phyloP scores from a whole-genome alignment of 441 rosid species.

The Mallotus japonicus region DNA sequence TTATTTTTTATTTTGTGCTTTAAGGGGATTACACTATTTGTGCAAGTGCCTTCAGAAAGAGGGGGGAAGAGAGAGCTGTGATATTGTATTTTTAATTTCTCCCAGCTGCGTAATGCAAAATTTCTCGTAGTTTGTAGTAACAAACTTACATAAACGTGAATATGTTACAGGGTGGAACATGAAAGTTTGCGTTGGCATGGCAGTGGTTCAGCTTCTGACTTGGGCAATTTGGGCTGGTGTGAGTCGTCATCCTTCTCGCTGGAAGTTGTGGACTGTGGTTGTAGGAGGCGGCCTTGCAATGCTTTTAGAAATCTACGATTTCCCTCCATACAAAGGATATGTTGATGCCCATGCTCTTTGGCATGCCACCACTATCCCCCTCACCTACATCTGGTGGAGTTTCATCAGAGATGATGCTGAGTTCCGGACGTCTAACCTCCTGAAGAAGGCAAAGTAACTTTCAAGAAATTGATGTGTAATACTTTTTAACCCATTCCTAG shows the following conservation, averaged over 20 bases:
- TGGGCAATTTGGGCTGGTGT: constrained; percentile 92
- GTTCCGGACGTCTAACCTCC: constrained; percentile 48
- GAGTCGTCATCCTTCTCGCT: constrained; percentile 68
- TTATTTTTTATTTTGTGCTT: no score
- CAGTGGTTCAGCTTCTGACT: constrained; percentile 67
- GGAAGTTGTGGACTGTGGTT: constrained; percentile 85
- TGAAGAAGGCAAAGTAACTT: constrained; percentile 46
- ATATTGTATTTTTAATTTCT: not conserved
- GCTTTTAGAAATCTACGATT: constrained; percentile 88
- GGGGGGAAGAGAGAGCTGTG: not conserved
- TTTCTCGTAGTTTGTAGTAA: not conserved
- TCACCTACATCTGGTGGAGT: constrained; percentile 94
- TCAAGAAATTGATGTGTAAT: no score
- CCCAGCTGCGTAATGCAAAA: not conserved
- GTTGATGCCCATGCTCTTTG: constrained; percentile 85
- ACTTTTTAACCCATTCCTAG: no score
- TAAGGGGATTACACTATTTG: not conserved
- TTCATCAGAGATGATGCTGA: constrained; percentile 79
- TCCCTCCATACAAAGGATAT: constrained; percentile 73
- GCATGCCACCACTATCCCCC: constrained; percentile 79
- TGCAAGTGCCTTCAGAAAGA: not conserved
- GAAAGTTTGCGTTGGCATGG: constrained; percentile 81
- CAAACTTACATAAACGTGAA: constrained; percentile 12
- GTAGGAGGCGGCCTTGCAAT: constrained; percentile 75
- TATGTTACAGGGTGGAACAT: constrained; percentile 81